These are phyloP conservation scores for Stromatinia cepivora DNA, from an alignment of 2,329 filamentous ascomycete species.

Conservation along the genomic window DNA sequence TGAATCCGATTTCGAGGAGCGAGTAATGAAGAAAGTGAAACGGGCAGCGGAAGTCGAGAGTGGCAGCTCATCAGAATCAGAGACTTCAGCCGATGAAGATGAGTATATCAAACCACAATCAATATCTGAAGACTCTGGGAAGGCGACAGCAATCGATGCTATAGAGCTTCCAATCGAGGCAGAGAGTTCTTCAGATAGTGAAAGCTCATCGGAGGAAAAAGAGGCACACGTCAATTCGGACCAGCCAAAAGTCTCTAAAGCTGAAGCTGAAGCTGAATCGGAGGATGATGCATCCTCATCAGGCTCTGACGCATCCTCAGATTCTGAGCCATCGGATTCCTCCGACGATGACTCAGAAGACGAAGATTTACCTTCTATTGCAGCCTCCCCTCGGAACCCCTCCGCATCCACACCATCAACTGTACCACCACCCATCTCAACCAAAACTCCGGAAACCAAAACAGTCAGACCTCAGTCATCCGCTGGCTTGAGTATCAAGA, in stretches of 20 bases:
- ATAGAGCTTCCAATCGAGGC: background rate
- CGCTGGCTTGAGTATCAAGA: constrained; percentile 55
- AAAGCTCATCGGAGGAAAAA: background rate
- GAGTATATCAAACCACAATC: constrained; percentile 11
- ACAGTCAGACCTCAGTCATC: constrained; percentile 45
- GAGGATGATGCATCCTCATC: constrained; percentile 11
- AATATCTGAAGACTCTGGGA: background rate
- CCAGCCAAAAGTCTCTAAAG: constrained; percentile 7
- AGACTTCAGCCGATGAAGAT: constrained; percentile 18
- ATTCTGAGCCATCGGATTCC: constrained; percentile 30
- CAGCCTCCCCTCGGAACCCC: constrained; percentile 25
- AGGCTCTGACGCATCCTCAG: constrained; percentile 34
- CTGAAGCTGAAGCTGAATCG: constrained; percentile 10
- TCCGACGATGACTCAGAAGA: constrained; percentile 18
- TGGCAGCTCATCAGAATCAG: constrained; percentile 11
- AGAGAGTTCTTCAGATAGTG: background rate
- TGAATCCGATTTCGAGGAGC: constrained; percentile 19
- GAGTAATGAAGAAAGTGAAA: constrained; percentile 4
- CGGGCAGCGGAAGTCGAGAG: constrained; percentile 9
- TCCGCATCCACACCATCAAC: constrained; percentile 28
- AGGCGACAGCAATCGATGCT: constrained; percentile 1
- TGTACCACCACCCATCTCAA: constrained; percentile 10
- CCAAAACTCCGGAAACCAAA: constrained; percentile 18
- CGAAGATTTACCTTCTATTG: constrained; percentile 19
- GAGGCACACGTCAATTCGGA: background rate